Percentiles rank a stretch among this genome's conserved stretches.
Conservation (phyloP, 2,329 filamentous ascomycete species). For the Xylariaceae sp. region DNA sequence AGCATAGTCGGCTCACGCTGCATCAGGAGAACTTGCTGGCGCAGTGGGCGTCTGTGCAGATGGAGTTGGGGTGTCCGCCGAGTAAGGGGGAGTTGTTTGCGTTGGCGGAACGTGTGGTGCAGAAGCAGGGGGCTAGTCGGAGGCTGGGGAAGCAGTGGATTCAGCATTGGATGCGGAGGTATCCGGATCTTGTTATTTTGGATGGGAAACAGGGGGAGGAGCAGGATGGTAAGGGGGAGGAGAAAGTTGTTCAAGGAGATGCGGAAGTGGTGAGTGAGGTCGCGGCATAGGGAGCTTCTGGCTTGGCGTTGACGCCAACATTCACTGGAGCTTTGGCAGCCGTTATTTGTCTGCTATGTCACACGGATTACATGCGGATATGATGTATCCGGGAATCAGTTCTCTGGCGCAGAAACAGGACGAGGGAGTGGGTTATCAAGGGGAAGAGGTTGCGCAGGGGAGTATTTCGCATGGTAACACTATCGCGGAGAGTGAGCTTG, state of each 20-base stretch:
- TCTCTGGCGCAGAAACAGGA: no score
- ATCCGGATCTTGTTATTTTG: slow-evolving; percentile 21
- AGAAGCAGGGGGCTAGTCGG: slow-evolving; percentile 18
- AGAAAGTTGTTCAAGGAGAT: slow-evolving; percentile 1
- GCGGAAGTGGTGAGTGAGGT: background rate
- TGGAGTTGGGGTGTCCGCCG: slow-evolving; percentile 24
- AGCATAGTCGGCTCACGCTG: slow-evolving; percentile 22
- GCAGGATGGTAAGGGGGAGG: slow-evolving; percentile 4
- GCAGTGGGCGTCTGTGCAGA: slow-evolving; percentile 25
- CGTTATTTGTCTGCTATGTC: no score
- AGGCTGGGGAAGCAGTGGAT: slow-evolving; percentile 29
- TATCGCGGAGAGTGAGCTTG: no score
- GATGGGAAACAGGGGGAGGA: slow-evolving; percentile 19
- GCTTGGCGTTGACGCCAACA: no score
- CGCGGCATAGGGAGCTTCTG: background rate
- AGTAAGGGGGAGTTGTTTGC: slow-evolving; percentile 26
- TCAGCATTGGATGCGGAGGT: slow-evolving; percentile 25
- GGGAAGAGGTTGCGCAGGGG: no score
- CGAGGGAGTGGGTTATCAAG: no score
- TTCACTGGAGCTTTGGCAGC: no score
- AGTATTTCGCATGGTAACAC: no score
- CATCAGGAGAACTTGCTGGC: slow-evolving; percentile 26
- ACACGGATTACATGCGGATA: no score
- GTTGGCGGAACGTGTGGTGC: slow-evolving; percentile 22
- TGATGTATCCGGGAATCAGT: no score